phyloP scores from a whole-genome alignment of 2,329 filamentous ascomycete genomes.

The Trichoderma koningii region DNA sequence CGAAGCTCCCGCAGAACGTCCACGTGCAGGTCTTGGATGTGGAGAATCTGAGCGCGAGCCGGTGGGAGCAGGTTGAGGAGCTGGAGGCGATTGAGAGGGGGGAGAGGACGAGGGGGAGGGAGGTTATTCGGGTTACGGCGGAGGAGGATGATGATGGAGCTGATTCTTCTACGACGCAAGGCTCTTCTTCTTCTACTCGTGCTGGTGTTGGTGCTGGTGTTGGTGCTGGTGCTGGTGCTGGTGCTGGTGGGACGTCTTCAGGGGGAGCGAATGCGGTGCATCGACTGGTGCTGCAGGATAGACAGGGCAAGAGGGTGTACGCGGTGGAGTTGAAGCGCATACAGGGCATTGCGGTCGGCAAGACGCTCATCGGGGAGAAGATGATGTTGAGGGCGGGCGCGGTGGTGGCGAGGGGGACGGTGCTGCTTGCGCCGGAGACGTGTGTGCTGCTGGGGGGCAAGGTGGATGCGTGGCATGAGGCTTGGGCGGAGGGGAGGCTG shows the following conservation, averaged over 20 bases:
- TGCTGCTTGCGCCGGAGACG: conserved; percentile 72
- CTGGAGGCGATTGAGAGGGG: conserved; percentile 73
- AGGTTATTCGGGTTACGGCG: conserved; percentile 67
- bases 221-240: conserved; percentile 11
- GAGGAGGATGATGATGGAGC: conserved; percentile 45
- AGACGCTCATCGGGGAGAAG: conserved; percentile 77
- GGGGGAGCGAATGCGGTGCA: conserved; percentile 62
- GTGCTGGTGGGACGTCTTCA: conserved; percentile 28
- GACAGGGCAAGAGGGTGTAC: conserved; percentile 66
- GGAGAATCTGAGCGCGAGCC: conserved; percentile 75
- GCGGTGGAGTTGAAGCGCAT: conserved; percentile 72
- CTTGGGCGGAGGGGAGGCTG: conserved; percentile 74
- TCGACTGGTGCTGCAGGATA: conserved; percentile 81
- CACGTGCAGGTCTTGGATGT: conserved; percentile 83
- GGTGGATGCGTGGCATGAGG: conserved; percentile 76
- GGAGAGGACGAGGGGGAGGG: conserved; percentile 72
- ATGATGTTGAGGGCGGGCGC: conserved; percentile 67
- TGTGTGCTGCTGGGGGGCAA: conserved; percentile 83
- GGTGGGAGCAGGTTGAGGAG: conserved; percentile 85
- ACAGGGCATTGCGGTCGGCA: conserved; percentile 64
- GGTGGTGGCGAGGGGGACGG: conserved; percentile 70
- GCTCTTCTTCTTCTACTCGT: not conserved
- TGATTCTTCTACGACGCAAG: conserved; percentile 33
- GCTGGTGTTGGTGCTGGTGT: conserved; percentile 18
- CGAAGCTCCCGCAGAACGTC: conserved; percentile 61